phyloP scores from a whole-genome alignment of 352 stramenopile genomes.

The Lagenidium giganteum region DNA sequence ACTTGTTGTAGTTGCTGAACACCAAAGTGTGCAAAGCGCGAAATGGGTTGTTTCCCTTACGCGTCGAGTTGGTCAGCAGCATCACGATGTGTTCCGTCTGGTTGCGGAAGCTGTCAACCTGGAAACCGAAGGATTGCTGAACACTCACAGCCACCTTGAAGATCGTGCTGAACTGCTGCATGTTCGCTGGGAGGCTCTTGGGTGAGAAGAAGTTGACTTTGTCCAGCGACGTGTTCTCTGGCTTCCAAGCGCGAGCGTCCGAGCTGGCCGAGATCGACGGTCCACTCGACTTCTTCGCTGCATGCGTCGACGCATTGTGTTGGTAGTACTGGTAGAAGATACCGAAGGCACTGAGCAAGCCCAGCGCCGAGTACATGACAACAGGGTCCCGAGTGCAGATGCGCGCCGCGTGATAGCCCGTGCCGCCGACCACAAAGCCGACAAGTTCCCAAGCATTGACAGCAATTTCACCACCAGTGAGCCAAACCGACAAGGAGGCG shows the following conservation, averaged over 20 bases:
- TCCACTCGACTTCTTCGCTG: slow-evolving; percentile 22
- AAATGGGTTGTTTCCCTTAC: slow-evolving; percentile 75
- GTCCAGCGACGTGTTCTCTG: slow-evolving; percentile 29
- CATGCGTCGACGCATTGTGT: slow-evolving; percentile 19
- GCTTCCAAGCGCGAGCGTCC: slow-evolving; percentile 67
- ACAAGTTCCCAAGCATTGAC: slow-evolving; percentile 60
- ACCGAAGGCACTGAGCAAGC: slow-evolving; percentile 27
- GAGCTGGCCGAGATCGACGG: slow-evolving; percentile 69
- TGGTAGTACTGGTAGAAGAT: slow-evolving; percentile 46
- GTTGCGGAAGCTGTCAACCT: slow-evolving; percentile 89
- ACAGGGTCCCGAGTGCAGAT: slow-evolving; percentile 61
- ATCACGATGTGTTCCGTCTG: slow-evolving; percentile 98
- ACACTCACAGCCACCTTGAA: slow-evolving; percentile 83
- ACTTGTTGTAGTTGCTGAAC: slow-evolving; percentile 88
- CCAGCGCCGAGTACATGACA: slow-evolving; percentile 55
- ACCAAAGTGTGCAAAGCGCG: slow-evolving; percentile 76
- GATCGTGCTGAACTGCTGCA: slow-evolving; percentile 82
- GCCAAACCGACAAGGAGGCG: slow-evolving; percentile 71
- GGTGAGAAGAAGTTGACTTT: slow-evolving; percentile 82
- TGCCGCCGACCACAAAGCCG: slow-evolving; percentile 60
- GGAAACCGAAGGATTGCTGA: slow-evolving; percentile 82
- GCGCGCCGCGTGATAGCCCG: slow-evolving; percentile 27
- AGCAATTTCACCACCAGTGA: slow-evolving; percentile 51
- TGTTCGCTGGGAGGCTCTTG: slow-evolving; percentile 57
- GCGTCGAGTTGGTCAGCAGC: slow-evolving; percentile 91